Base-by-base conservation (phyloP, 2,329 filamentous ascomycete genomes). In the Rosellinia necatrix region DNA sequence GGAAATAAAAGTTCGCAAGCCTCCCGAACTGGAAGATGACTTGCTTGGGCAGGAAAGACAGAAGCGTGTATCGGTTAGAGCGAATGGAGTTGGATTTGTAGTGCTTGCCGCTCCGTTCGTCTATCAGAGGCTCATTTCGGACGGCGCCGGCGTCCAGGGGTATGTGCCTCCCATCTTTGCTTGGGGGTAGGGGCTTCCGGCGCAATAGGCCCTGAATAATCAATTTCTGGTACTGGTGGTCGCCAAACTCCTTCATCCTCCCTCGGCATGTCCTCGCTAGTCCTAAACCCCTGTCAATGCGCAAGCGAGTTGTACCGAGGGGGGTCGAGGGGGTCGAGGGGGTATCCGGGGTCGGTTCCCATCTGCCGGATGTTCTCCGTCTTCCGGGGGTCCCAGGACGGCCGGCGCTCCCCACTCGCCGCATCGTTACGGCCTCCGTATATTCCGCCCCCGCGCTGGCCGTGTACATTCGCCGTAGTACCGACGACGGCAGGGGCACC, bases 1-100 rank as follows among this genome's bases (percentile, higher is more conserved):
- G 81, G 71, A 96, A 96, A 72, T 96, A 84, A 66, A 96, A 94
- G 72, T 96, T 96, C 62, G 89, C 90, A 38, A 96, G 76, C 59
- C 93, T 89, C 4, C 90, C 89, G 69, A 94, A 94, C 68, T 96
- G 91, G 53, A 91, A 92, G 57, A 92, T 81, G 12, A 96, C 71
- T 70, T 96, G 92, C 59, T 91, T 90, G 2, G 91, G 92, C 12
- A 96, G 72, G 71, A 96, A 96, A 70, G 92, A 90, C 80, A 87
- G 91, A 2, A 90, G 73, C 10, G 87, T 94, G 71, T 96, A 96
- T 44, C 91, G 85, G 62, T 89, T 91, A 0, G 90, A 93, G 30
- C 91, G 85, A 62, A 96, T 93, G 63, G 81, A 85, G 70, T 84
- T 84, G 49, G 78, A 78, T 37, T 81, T 68, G 69, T 78, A 84